Evolutionary conservation across 192 early-diverging fungal species (phyloP).

Genomic region (Cladochytrium replicatum): DNA sequence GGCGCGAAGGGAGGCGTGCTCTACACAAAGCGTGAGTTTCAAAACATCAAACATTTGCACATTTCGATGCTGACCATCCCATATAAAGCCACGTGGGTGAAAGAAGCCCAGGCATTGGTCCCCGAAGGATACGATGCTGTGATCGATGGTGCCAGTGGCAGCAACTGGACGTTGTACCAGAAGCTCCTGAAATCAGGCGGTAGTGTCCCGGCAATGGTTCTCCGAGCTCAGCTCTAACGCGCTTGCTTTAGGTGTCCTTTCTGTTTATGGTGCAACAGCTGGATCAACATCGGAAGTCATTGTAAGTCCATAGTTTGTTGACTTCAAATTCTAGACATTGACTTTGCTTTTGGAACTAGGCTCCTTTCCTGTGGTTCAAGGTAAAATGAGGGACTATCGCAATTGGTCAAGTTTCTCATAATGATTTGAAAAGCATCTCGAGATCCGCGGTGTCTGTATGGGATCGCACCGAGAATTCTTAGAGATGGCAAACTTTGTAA

Average conservation of each 20-base stretch:
- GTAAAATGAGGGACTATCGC: no score
- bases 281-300: slow-evolving; percentile 27
- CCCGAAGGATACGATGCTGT: slow-evolving; percentile 33
- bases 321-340: no score
- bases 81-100: slow-evolving; percentile 23
- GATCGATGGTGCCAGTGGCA: slow-evolving; percentile 60
- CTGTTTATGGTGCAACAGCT: slow-evolving; percentile 51
- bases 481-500: slow-evolving; percentile 51
- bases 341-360: no score
- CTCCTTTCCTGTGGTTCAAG: slow-evolving; percentile 37
- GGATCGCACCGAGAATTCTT: slow-evolving; percentile 52
- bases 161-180: slow-evolving; percentile 26
- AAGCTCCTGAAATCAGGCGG: slow-evolving; percentile 18
- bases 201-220: background rate
- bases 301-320: slow-evolving; percentile 27
- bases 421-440: slow-evolving; percentile 60
- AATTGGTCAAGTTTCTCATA: no score
- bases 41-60: background rate
- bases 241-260: slow-evolving; percentile 41
- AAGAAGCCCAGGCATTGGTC: slow-evolving; percentile 29
- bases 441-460: slow-evolving; percentile 54
- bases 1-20: slow-evolving; percentile 62
- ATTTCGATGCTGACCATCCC: background rate
- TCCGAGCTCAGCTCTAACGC: slow-evolving; percentile 17
- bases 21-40: slow-evolving; percentile 48